phyloP scores from a whole-genome alignment of 2,329 filamentous ascomycete species.

The Penicillium sp. region DNA sequence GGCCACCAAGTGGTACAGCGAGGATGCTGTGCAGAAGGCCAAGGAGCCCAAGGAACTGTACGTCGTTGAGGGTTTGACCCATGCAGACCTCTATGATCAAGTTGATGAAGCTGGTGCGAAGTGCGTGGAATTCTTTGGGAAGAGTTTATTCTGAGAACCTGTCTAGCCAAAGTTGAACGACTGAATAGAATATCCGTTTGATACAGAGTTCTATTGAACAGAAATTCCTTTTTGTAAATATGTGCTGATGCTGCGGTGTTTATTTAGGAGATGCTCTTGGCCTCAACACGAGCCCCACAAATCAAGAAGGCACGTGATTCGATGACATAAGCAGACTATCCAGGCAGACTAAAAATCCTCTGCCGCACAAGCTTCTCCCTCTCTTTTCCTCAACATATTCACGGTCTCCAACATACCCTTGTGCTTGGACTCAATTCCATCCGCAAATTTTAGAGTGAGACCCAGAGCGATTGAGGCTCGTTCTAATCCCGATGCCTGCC shows the following conservation, averaged over 20 bases:
- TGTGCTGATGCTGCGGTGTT: background rate
- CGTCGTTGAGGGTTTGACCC: conserved; percentile 31
- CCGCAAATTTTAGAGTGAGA: conserved; percentile 47
- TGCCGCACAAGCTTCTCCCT: conserved; percentile 19
- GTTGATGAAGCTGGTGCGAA: conserved; percentile 24
- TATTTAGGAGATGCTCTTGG: background rate
- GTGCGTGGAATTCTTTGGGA: conserved; percentile 20
- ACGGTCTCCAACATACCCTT: conserved; percentile 52
- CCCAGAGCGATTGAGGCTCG: conserved; percentile 46
- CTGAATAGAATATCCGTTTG: background rate
- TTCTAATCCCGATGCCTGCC: conserved; percentile 47
- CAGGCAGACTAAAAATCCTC: conserved; percentile 19
- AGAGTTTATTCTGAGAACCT: conserved; percentile 1
- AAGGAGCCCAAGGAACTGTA: conserved; percentile 38
- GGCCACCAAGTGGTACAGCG: conserved; percentile 16
- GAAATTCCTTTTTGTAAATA: background rate
- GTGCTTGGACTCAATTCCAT: conserved; percentile 43
- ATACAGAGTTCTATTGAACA: background rate
- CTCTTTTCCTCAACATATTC: conserved; percentile 30
- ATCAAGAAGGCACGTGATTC: background rate
- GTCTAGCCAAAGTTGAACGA: background rate
- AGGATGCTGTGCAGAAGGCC: conserved; percentile 16
- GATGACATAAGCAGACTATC: conserved; percentile 6
- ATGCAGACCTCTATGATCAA: conserved; percentile 40
- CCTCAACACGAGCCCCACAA: background rate